A percentile compares a stretch with the other conserved stretches of the same genome.
Conservation (phyloP, 1,284 basidiomycete genomes). For the Puccinia polysora region DNA sequence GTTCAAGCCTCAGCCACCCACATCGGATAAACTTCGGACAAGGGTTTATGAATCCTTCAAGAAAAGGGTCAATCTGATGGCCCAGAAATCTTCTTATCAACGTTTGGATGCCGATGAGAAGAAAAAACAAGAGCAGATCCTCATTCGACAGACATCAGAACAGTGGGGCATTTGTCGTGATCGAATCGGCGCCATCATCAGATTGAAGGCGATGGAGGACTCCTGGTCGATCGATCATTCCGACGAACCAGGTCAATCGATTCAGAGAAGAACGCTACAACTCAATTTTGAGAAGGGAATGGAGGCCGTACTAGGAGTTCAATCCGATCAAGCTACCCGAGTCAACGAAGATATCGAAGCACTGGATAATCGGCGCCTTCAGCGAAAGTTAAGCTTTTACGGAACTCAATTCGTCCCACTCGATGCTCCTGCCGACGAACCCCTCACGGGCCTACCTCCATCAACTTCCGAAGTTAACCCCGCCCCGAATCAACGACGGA, state of each 20-base stretch:
- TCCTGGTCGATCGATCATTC: slow-evolving; percentile 55
- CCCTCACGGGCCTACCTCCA: not conserved
- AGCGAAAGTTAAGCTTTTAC: slow-evolving; percentile 28
- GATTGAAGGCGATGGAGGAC: slow-evolving; percentile 69
- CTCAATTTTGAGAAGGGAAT: slow-evolving; percentile 41
- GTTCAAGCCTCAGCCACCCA: slow-evolving; percentile 69
- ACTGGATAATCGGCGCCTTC: slow-evolving; percentile 14
- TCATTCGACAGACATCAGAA: slow-evolving; percentile 60
- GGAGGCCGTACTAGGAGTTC: slow-evolving; percentile 30
- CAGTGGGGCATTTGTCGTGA: slow-evolving; percentile 66
- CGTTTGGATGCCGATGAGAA: slow-evolving; percentile 12
- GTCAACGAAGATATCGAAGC: slow-evolving; percentile 24
- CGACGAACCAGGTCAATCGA: slow-evolving; percentile 4
- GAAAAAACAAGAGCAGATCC: slow-evolving; percentile 48
- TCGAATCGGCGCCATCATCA: slow-evolving; percentile 71
- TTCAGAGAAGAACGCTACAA: slow-evolving; percentile 24
- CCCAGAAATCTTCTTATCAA: not conserved
- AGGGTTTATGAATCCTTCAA: slow-evolving; percentile 55
- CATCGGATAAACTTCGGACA: slow-evolving; percentile 61
- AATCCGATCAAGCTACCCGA: slow-evolving; percentile 10
- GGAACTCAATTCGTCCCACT: slow-evolving; percentile 40
- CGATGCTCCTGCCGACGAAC: slow-evolving; percentile 26
- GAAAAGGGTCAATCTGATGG: slow-evolving; percentile 14
- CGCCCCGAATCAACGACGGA: not conserved
- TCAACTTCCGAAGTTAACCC: not conserved